Percentiles rank a stretch among this genome's conserved stretches.
Conservation (phyloP, 2,329 filamentous ascomycete species). For the Phaeophleospora eucalypticola region DNA sequence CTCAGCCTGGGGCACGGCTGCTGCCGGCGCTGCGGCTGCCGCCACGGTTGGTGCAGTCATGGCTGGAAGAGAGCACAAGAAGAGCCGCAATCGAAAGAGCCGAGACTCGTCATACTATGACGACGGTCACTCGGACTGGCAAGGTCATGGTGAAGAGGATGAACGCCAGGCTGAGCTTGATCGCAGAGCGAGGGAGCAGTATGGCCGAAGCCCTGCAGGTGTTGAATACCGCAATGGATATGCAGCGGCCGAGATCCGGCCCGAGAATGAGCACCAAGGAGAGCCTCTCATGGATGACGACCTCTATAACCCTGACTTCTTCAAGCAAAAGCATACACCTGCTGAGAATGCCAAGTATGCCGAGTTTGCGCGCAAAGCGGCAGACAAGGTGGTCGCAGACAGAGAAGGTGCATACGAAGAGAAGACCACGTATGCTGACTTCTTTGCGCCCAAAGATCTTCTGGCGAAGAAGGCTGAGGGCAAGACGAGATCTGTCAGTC, state of each 20-base stretch:
- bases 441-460: slow-evolving; percentile 46
- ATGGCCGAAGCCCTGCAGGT: slow-evolving; percentile 7
- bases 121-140: slow-evolving; percentile 3
- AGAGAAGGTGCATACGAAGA: slow-evolving; percentile 38
- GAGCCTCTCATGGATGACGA: slow-evolving; percentile 43
- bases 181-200: slow-evolving; percentile 14
- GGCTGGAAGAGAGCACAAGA: slow-evolving; percentile 23
- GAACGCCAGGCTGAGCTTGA: slow-evolving; percentile 10
- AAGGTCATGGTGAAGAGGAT: slow-evolving; percentile 1
- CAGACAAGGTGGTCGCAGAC: slow-evolving; percentile 41
- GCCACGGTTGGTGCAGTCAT: slow-evolving; percentile 30
- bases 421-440: slow-evolving; percentile 36
- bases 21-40: slow-evolving; percentile 33
- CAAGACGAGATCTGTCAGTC: slow-evolving; percentile 37
- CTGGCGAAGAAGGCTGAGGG: slow-evolving; percentile 37
- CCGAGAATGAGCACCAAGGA: slow-evolving; percentile 33
- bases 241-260: slow-evolving; percentile 25
- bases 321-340: slow-evolving; percentile 31
- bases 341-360: slow-evolving; percentile 18
- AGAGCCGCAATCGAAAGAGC: slow-evolving; percentile 15
- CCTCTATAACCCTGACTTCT: slow-evolving; percentile 44
- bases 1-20: slow-evolving; percentile 35
- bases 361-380: slow-evolving; percentile 31
- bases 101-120: slow-evolving; percentile 14
- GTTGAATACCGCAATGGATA: slow-evolving; percentile 17